Percentiles rank a stretch among this genome's conserved stretches.
Conservation (phyloP, 768 basidiomycete species). For the Atractiella rhizophila region DNA sequence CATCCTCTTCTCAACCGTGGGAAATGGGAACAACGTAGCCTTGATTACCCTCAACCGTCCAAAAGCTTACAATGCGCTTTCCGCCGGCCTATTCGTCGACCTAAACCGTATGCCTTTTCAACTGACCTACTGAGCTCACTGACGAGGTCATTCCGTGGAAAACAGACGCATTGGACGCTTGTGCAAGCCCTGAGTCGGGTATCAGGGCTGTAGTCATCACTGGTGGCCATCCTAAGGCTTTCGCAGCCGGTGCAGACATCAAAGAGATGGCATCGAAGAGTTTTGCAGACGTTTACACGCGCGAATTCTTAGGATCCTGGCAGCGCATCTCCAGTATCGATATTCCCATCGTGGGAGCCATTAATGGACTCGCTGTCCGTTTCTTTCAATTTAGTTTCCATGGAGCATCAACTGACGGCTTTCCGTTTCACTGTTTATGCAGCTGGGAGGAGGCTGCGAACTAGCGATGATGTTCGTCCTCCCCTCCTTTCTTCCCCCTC, state of each 20-base stretch:
- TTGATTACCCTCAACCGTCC: constrained; percentile 73
- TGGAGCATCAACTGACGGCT: too few relatives aligned
- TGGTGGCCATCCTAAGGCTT: constrained; percentile 71
- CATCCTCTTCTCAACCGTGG: constrained; percentile 13
- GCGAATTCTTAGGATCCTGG: constrained; percentile 65
- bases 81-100: constrained; percentile 49
- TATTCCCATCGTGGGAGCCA: constrained; percentile 89
- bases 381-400: too few relatives aligned
- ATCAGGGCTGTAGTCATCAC: constrained; percentile 75
- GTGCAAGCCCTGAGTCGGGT: constrained; percentile 38
- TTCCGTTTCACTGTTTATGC: not conserved
- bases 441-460: constrained; percentile 95
- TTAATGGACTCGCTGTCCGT: constrained; percentile 64
- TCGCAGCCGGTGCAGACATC: constrained; percentile 69
- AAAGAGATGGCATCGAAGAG: constrained; percentile 97
- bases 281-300: constrained; percentile 65
- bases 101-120: too few relatives aligned
- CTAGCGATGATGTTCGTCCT: constrained; percentile 55
- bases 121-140: too few relatives aligned
- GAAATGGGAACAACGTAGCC: constrained; percentile 14
- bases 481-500: too few relatives aligned
- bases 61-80: constrained; percentile 62
- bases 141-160: too few relatives aligned
- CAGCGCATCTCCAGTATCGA: constrained; percentile 39
- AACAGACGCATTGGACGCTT: too few relatives aligned